Conservation (phyloP, 1,139 yeast genomes). For the Kurtzmaniella quercitrusa region DNA sequence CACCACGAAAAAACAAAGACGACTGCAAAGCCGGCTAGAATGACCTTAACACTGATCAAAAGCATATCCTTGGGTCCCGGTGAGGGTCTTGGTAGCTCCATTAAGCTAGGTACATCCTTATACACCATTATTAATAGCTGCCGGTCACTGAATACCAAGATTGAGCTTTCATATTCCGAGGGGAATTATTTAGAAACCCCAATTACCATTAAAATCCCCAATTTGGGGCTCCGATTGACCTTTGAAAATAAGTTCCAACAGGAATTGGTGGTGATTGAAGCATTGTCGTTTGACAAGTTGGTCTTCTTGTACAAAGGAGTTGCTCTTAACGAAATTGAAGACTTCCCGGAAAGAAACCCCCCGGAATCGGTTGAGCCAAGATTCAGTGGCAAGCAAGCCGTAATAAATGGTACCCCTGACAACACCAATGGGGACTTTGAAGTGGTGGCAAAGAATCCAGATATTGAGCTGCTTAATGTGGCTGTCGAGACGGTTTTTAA, state of each 20-base stretch:
- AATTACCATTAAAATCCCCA: constrained; percentile 24
- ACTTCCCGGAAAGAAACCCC: constrained; percentile 4
- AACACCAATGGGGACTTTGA: background rate
- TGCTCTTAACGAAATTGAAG: constrained; percentile 21
- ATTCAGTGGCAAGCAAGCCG: background rate
- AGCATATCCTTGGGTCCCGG: constrained; percentile 24
- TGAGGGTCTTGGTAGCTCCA: constrained; percentile 28
- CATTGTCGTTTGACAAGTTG: constrained; percentile 25
- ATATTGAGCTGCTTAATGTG: background rate
- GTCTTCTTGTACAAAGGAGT: constrained; percentile 30
- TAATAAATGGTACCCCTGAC: background rate
- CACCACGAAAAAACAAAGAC: background rate
- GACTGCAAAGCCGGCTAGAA: background rate
- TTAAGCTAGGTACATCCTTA: constrained; percentile 25
- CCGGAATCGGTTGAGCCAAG: too few relatives aligned
- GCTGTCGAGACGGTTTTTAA: background rate
- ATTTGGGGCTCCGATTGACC: constrained; percentile 32
- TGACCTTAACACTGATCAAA: background rate
- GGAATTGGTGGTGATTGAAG: constrained; percentile 42
- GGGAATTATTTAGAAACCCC: constrained; percentile 27
- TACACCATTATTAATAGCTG: constrained; percentile 22
- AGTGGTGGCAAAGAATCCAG: constrained; percentile 4
- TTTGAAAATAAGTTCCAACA: constrained; percentile 41
- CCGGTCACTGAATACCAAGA: constrained; percentile 20
- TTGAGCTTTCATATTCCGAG: constrained; percentile 25